Base-by-base conservation (phyloP, 345 rosid genomes). In the Draba incana region DNA sequence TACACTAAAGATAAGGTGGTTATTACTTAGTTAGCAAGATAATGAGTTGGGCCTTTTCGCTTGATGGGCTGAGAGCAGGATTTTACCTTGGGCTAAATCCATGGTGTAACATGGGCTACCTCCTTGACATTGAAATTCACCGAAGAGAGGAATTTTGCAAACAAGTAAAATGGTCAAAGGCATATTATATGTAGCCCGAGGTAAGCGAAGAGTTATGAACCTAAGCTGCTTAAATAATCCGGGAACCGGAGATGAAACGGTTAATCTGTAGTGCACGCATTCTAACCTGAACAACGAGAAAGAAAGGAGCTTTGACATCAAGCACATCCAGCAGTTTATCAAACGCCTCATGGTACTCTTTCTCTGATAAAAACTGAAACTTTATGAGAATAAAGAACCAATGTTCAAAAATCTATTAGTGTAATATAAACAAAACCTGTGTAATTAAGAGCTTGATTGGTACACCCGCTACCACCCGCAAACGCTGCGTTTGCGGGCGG, bases 41-140 rank as follows among this genome's bases (percentile, higher is more conserved):
- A n/a, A n/a, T n/a, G n/a, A n/a, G n/a, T n/a, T n/a, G n/a, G n/a
- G n/a, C n/a, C n/a, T n/a, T n/a, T n/a, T n/a, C n/a, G n/a, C n/a
- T n/a, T n/a, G n/a, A n/a, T n/a, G n/a, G n/a, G n/a, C n/a, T n/a
- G n/a, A n/a, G n/a, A n/a, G n/a, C n/a, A n/a, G n/a, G n/a, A n/a
- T n/a, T n/a, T n/a, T n/a, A n/a, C n/a, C n/a, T n/a, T n/a, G n/a
- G n/a, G n/a, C n/a, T n/a, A n/a, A n/a, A n/a, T n/a, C n/a, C n/a
- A n/a, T n/a, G n/a, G n/a, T n/a, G n/a, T n/a, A n/a, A n/a, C n/a
- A 93, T 97, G 96, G 78, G 97, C 97, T 90, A 87, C 97, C 98
- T 88, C 89, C 98, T 93, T 90, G 98, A 82, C 86, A 88, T 3
- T 90, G 85, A 75, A 93, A 93, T 78, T 93, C 98, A 72, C 98